Evolutionary conservation across 208 protist species (phyloP), one percentile per base, ranked within the genome.

Genomic region (Crithidia brevicula): DNA sequence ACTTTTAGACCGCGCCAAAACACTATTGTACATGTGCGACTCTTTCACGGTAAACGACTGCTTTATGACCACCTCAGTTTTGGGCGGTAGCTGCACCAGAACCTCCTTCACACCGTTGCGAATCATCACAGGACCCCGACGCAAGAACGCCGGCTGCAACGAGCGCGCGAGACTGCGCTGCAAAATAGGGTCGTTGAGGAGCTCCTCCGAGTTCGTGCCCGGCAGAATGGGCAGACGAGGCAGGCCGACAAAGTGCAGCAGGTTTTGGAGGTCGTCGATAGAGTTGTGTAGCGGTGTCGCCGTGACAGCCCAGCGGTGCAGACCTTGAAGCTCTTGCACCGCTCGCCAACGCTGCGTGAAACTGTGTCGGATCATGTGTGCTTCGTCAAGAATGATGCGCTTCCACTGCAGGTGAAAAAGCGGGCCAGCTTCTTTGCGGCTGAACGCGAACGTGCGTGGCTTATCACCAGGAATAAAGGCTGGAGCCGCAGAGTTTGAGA

Each of bases 271-370:
- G 51, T 98, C 97, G 25, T 97, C 88, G 27, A 98, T 86, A 25
- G 83, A 83, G 72, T 98, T 98, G 73, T 98, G 95, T 50, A 97
- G 79, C 51, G 97, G 97, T 33, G 97, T 98, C 30, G 94, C 97
- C 0, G 93, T 97, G 7, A 98, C 82, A 10, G 89, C 95, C 96
- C 97, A 98, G 11, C 89, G 66, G 56, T 95, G 83, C 23, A 95
- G 20, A 6, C 90, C 87, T 38, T 92, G 76, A 4, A 98, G 60
- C 53, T 92, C 86, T 54, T 89, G 82, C 8, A 96, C 69, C 3
- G 91, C 94, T 7, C 87, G 73, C 85, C 92, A 95, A 18, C 90
- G 77, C 23, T 93, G 73, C 54, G 96, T 98, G n/a, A 67, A 75
- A 9, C 65, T 50, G 72, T 98, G 92, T 27, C 95, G 91, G 62